Evolutionary conservation across 306 rosid species (phyloP).

Genomic region (Quercus aquifolioides): DNA sequence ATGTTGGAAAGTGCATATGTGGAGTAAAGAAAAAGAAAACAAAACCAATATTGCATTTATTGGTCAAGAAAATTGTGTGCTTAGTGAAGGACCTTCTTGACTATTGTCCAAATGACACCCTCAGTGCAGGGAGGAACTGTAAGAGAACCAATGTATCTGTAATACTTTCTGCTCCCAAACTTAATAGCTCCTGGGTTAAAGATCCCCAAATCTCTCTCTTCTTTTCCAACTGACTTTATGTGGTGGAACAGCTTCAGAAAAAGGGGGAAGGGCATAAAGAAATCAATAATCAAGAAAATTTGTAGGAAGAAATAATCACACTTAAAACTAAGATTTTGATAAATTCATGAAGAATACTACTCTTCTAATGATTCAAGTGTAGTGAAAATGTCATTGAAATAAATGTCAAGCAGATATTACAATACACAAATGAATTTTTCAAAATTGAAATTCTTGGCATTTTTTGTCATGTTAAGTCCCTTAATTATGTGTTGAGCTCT

Average conservation of each 20-base stretch:
- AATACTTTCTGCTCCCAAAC: constrained; percentile 59
- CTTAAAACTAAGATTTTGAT: background rate
- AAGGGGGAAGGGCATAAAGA: background rate
- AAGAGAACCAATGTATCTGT: constrained; percentile 76
- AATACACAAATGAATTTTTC: too few species aligned
- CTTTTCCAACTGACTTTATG: constrained; percentile 32
- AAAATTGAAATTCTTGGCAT: too few species aligned
- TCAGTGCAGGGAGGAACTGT: constrained; percentile 78
- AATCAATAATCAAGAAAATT: background rate
- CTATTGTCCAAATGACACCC: constrained; percentile 73
- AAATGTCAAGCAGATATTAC: too few species aligned
- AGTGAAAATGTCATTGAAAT: too few species aligned
- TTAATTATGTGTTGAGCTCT: too few species aligned
- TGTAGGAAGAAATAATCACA: background rate
- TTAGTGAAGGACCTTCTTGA: constrained; percentile 44
- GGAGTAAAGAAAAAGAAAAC: background rate
- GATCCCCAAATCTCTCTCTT: constrained; percentile 51
- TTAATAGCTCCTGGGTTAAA: constrained; percentile 47
- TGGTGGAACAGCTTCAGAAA: constrained; percentile 37
- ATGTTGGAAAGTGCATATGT: background rate
- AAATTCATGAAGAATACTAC: background rate
- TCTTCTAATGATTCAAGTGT: background rate
- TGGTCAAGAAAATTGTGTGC: background rate
- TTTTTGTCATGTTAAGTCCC: too few species aligned
- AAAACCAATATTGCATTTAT: background rate